Evolutionary conservation across 1,284 basidiomycete genomes (phyloP).

Genomic region (Trametes polyzona): DNA sequence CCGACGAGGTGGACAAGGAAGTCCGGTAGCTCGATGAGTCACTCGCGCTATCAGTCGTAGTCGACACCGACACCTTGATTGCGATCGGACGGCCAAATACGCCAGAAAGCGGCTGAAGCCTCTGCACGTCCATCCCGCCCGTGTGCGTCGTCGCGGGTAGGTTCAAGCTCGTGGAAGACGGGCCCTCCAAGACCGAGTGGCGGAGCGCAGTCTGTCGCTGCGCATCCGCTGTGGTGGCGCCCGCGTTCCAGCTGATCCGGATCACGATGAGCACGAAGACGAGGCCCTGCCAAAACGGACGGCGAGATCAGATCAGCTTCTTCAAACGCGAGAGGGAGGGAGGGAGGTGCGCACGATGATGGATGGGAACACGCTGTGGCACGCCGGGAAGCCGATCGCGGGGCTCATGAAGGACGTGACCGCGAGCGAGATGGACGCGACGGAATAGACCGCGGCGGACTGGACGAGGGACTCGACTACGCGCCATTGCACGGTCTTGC

Average conservation of each 20-base stretch:
- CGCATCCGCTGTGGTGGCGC: not conserved
- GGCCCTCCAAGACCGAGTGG: not conserved
- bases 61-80: slow-evolving; percentile 23
- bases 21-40: not conserved
- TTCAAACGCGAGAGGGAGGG: not conserved
- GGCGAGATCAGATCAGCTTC: not conserved
- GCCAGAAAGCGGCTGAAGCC: not conserved
- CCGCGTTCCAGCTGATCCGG: slow-evolving; percentile 8
- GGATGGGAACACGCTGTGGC: slow-evolving; percentile 13
- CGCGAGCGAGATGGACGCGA: slow-evolving; percentile 17
- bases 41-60: slow-evolving; percentile 13
- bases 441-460: slow-evolving; percentile 19
- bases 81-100: slow-evolving; percentile 11
- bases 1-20: not conserved
- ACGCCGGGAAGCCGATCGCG: slow-evolving; percentile 8
- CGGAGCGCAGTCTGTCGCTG: not conserved
- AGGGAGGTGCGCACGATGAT: slow-evolving; percentile 12
- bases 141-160: not conserved
- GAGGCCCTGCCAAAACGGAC: slow-evolving; percentile 1
- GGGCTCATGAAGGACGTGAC: slow-evolving; percentile 14
- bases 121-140: not conserved
- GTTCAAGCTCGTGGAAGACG: not conserved
- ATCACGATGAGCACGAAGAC: slow-evolving; percentile 18
- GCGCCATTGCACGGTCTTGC: slow-evolving; percentile 14
- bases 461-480: slow-evolving; percentile 19